Base-by-base conservation (phyloP, 2,329 filamentous ascomycete species). In the Neophaeococcomyces aloes region DNA sequence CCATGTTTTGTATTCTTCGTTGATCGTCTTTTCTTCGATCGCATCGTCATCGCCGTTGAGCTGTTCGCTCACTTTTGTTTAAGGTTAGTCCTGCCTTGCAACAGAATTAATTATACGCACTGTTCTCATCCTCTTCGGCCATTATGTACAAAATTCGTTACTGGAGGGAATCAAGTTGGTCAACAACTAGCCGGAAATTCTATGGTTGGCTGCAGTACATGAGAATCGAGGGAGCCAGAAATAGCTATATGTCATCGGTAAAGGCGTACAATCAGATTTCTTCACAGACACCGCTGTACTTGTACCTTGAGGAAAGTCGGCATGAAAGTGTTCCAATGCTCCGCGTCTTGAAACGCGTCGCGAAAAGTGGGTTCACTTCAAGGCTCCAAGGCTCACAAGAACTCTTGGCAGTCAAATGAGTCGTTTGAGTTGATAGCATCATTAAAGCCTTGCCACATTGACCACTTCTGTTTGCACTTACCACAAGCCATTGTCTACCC, bases 1-100 rank as follows among this genome's bases (percentile, higher is more conserved):
- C 91, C 91, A 98, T 53, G 89, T 95, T 65, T 98, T 98, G 76
- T 98, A 98, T 64, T 98, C 91, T 87, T 56, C 31, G 42, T 55
- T 55, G 48, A 55, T 53, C 31, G 52, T 36, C 40, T 55, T 53
- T 34, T 53, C 49, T 32, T 52, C 53, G n/a, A 44, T 49, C 17
- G 51, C 48, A n/a, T 48, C 48, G 13, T 54, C 84, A 71, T 98
- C 91, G 56, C 96, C 96, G 66, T 96, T 87, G 48, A 94, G 73
- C 66, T 93, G 87, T 34, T 57, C 53, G 42, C 53, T 56, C 50
- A 55, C 54, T 57, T 29, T 14, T n/a, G n/a, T 15, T 15, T 7
- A 32, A 11, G 17, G 13, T 33, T 36, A 48, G 45, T 39, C 23
- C 23, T 25, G 19, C 3, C 18, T 32, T n/a, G 17, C 6, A 23